Evolutionary conservation across 2,329 filamentous ascomycete species (phyloP).

Genomic region (Ophiostoma australiae): DNA sequence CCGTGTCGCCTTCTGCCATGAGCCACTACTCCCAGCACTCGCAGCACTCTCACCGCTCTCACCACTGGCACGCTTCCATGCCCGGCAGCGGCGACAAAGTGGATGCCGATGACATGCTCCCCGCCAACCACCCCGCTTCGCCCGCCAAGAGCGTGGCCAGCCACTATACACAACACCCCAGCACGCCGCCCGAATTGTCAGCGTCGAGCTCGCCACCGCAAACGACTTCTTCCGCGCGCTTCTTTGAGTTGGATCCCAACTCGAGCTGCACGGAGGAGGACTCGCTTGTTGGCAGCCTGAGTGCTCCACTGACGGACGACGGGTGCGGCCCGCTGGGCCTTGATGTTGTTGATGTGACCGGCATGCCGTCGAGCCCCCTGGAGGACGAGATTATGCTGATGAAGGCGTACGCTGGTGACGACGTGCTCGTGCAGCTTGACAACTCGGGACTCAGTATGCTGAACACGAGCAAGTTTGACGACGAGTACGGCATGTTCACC

Average conservation of each 20-base stretch:
- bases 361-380: slow-evolving; percentile 30
- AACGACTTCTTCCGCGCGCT: slow-evolving; percentile 34
- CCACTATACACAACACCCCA: slow-evolving; percentile 42
- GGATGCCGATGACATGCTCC: slow-evolving; percentile 26
- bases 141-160: slow-evolving; percentile 49
- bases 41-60: slow-evolving; percentile 36
- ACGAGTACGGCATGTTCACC: slow-evolving; percentile 52
- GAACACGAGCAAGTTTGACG: slow-evolving; percentile 51
- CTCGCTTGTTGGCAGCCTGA: slow-evolving; percentile 28
- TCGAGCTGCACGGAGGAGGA: slow-evolving; percentile 32
- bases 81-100: slow-evolving; percentile 16
- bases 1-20: slow-evolving; percentile 41
- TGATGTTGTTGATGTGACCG: slow-evolving; percentile 34
- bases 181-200: slow-evolving; percentile 56
- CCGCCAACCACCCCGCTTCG: slow-evolving; percentile 36
- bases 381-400: slow-evolving; percentile 46
- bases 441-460: slow-evolving; percentile 44
- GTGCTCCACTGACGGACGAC: slow-evolving; percentile 34
- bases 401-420: slow-evolving; percentile 42
- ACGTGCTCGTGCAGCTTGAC: slow-evolving; percentile 42
- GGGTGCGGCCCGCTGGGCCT: slow-evolving; percentile 26
- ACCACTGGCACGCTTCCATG: not conserved
- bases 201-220: slow-evolving; percentile 54
- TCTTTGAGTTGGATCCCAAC: slow-evolving; percentile 45
- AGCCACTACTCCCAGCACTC: slow-evolving; percentile 47